Evolutionary conservation across 2,329 filamentous ascomycete species (phyloP), one percentile per base, ranked within the genome.

Genomic region (Neofusicoccum laricinum): DNA sequence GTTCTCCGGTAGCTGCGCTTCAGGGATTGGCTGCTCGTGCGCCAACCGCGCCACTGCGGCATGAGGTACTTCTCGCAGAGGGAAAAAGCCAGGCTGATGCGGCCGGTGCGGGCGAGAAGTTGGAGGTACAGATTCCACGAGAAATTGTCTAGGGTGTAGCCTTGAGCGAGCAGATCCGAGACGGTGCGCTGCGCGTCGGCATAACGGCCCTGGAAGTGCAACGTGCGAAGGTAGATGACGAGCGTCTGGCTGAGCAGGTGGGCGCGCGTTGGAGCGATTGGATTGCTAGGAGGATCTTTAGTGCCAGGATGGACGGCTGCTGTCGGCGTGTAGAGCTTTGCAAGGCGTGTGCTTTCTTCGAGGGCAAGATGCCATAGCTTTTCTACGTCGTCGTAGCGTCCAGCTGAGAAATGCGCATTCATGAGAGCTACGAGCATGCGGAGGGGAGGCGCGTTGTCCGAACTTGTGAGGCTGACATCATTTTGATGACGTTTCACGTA

Each of bases 101-200:
- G 81, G 50, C 84, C 82, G 62, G 87, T 81, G 14, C 82, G 79
- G 25, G 87, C 86, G 32, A 97, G 85, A 58, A 83, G 77, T 70
- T 90, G 86, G 63, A 97, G 84, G 68, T 91, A 88, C 58, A 85
- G 82, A 73, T 96, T 95, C 92, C 92, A 96, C 69, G 91, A 93
- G 70, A 84, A 84, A 73, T 86, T 88, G 71, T 92, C 89, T 64
- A 97, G 77, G 32, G 81, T 79, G 79, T 94, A 97, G 11, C 93
- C 94, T 45, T 84, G 82, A 1, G 75, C 73, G 8, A 86, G 79
- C 11, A 93, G 79, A n/a, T 83, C 76, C 21, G 81, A 75, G 32
- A 93, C 75, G 15, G 85, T 68, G 7, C n/a, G 30, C 48, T 76
- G 67, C 12, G 78, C 66, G 12, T 73, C 68, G 10, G 66, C 50